phyloP scores from a whole-genome alignment of 192 early-diverging fungal species.

The Endogone sp. region DNA sequence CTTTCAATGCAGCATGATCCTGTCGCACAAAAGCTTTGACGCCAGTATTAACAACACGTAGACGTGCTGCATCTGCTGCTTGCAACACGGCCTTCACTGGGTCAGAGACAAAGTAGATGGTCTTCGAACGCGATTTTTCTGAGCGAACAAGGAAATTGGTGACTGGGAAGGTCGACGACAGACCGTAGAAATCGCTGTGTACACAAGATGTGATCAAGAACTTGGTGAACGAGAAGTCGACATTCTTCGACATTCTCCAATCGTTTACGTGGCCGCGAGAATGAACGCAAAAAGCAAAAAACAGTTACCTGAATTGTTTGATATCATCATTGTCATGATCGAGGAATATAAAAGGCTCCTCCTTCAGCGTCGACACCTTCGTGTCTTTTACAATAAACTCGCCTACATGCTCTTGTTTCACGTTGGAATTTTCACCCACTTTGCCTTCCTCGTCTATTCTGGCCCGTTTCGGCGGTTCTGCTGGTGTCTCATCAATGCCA shows the following conservation, averaged over 20 bases:
- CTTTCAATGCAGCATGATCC: slow-evolving; percentile 46
- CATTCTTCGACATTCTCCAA: too few species aligned
- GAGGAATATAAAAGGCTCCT: slow-evolving; percentile 89
- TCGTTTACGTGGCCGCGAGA: too few species aligned
- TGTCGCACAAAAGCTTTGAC: slow-evolving; percentile 83
- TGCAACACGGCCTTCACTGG: slow-evolving; percentile 71
- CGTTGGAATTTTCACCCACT: slow-evolving; percentile 7
- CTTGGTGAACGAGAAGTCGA: slow-evolving; percentile 3
- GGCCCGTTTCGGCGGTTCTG: neutral
- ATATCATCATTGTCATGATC: slow-evolving; percentile 56
- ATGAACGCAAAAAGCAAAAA: too few species aligned
- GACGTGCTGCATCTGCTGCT: slow-evolving; percentile 51
- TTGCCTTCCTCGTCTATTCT: slow-evolving; percentile 5
- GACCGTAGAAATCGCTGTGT: slow-evolving; percentile 72
- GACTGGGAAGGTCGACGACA: slow-evolving; percentile 68
- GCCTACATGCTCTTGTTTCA: slow-evolving; percentile 11
- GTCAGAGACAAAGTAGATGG: slow-evolving; percentile 84
- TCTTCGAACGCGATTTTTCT: slow-evolving; percentile 56
- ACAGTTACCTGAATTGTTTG: slow-evolving; percentile 47
- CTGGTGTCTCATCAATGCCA: neutral
- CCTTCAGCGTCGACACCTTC: slow-evolving; percentile 50
- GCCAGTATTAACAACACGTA: slow-evolving; percentile 91
- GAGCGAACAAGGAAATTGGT: slow-evolving; percentile 90
- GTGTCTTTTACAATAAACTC: slow-evolving; percentile 35
- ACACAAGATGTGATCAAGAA: too few species aligned